Base-by-base conservation (phyloP, 73 alveolate species). In the Paramecium bursaria region DNA sequence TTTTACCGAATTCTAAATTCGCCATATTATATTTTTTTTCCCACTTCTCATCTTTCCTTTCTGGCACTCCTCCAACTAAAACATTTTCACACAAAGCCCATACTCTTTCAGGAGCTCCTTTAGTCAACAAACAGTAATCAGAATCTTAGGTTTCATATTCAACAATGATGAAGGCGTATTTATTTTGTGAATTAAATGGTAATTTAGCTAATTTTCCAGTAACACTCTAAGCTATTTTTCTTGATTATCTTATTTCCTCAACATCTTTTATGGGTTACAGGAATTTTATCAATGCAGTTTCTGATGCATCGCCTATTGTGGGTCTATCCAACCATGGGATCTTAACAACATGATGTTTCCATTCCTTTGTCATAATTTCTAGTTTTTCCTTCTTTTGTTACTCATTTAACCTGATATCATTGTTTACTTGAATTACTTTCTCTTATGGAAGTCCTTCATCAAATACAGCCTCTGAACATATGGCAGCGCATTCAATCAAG, bases 81-180 rank as follows among this genome's bases (percentile, higher is more conserved):
- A 79, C 44, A 9, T 26, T 14, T 3, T 61, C 61, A 26, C 89
- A 79, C 13, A 79, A 42, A 22, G 50, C 57, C 89, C 89, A 89
- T 22, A 96, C 92, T 85, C 96, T 87, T 57, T 94, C 98, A 0
- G 99, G 99, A 46, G 97, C 99, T 9, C 99, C 99, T 67, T 96
- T 96, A 91, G 95, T 88, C 48, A 95, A 88, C n/a, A 96, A 22
- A 29, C 89, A 79, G 49, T 79, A 79, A 22, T 79, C 79, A 2
- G 76, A 49, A 85, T 39, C 27, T 5, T 25, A 23, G 3, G 91
- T 85, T 7, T 67, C 75, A 25, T 67, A 53, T 27, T 79, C 89
- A 19, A 54, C 80, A 0, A 79, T 79, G 0, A 51, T 54, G 2
- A 79, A 55, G 1, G 89, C 89, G 17, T 52, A 79, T 54, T 79